phyloP scores from a whole-genome alignment of 129 eudicot species.

The Apium graveolens region DNA sequence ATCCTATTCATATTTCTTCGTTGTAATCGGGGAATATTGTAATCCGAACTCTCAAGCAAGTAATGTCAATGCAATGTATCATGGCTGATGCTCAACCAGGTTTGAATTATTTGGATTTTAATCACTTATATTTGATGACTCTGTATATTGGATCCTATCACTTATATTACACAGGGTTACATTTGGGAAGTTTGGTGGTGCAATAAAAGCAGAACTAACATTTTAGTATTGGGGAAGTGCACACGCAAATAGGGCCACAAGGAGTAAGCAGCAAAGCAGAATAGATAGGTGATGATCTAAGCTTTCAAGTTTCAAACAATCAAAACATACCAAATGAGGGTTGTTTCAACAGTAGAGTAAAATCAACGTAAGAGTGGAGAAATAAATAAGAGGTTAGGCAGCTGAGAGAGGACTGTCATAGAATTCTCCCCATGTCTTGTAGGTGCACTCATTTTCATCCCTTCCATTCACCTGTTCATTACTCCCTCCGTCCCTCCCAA shows the following conservation, averaged over 20 bases:
- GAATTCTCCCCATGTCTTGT: background rate
- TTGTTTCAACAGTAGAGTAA: background rate
- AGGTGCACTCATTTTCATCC: constrained; percentile 7
- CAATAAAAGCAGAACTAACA: background rate
- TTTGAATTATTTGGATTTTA: background rate
- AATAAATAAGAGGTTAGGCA: background rate
- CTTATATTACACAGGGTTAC: too few species aligned
- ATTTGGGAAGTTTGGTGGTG: background rate
- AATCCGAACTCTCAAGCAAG: background rate
- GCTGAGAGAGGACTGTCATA: background rate
- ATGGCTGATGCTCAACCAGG: background rate
- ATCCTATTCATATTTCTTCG: background rate
- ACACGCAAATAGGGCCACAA: background rate
- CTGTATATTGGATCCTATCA: too few species aligned
- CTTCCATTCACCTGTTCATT: too few species aligned
- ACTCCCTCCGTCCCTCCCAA: too few species aligned
- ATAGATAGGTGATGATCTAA: background rate
- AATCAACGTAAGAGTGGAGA: background rate
- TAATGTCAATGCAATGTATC: background rate
- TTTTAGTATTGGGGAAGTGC: background rate
- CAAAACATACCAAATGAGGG: background rate
- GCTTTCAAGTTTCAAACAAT: background rate
- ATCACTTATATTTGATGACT: too few species aligned
- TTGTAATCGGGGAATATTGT: background rate
- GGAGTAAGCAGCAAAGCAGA: too few species aligned